Evolutionary conservation across 148 eudicot species (phyloP), one percentile per base, ranked within the genome.

Genomic region (Mesembryanthemum crystallinum): DNA sequence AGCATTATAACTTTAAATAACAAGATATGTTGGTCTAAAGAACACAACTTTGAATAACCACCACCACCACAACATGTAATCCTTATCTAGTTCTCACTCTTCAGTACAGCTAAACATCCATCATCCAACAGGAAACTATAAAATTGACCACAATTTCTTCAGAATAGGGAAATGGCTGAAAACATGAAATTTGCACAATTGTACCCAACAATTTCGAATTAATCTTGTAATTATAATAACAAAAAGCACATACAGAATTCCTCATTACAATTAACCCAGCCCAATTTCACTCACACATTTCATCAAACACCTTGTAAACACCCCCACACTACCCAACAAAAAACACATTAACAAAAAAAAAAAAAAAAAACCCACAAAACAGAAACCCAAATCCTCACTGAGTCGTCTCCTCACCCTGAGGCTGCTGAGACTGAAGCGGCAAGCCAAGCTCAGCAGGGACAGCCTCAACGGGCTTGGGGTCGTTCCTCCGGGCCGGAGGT

Each of bases 341-440:
- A 42, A 21, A n/a, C 11, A 52, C 25, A 12, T 51, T 4, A 52
- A 33, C 47, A 64, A 32, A 43, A 30, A 32, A 4, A 17, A 64
- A 33, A 33, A 64, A 33, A 28, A 15, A 39, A 74, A 70, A 51
- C 23, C 37, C 12, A n/a, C 59, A 21, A 59, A 23, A 55, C 1
- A 52, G 45, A 63, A 61, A 27, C 79, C 72, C 29, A 76, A 76
- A 5, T 57, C 28, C 23, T 80, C 75, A 75, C 43, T 21, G 61
- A 76, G 37, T 27, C 42, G 18, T 64, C 25, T 57, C 71, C 33
- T 76, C 84, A n/a, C n/a, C n/a, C n/a, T n/a, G n/a, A 18, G 39
- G 47, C 25, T 43, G 60, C 63, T 86, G 73, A 67, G 94, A 87
- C 72, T 88, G 83, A 58, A 88, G 81, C 10, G 89, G 90, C 61